Conservation (phyloP, 1,284 basidiomycete species). For the Spongiforma sp. region DNA sequence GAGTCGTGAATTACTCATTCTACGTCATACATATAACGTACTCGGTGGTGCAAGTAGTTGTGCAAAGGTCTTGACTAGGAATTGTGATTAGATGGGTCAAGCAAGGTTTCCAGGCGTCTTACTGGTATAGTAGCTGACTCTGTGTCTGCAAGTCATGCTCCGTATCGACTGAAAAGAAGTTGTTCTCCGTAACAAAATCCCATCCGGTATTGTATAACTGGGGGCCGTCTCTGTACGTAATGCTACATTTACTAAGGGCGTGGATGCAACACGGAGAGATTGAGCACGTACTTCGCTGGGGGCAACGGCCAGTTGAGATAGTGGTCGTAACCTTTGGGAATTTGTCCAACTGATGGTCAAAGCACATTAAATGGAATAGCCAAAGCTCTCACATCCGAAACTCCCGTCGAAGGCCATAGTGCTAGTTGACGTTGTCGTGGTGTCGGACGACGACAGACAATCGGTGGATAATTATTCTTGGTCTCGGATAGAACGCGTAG, state of each 20-base stretch:
- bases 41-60: not conserved
- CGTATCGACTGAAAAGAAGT: not conserved
- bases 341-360: constrained; percentile 1
- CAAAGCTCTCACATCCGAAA: not conserved
- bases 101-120: not conserved
- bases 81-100: not conserved
- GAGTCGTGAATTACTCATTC: not conserved
- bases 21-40: not conserved
- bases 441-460: too few species aligned
- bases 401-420: not conserved
- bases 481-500: too few species aligned
- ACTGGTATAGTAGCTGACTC: not conserved
- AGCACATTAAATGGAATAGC: not conserved
- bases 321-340: not conserved
- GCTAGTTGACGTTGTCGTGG: too few species aligned
- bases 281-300: not conserved
- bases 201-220: not conserved
- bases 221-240: not conserved
- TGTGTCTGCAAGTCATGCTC: too few species aligned
- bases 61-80: not conserved
- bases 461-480: too few species aligned
- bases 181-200: too few species aligned
- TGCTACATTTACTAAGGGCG: not conserved
- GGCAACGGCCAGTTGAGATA: not conserved
- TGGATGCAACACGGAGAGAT: too few species aligned